A percentile compares a stretch with the other conserved stretches of the same genome.
phyloP scores from a whole-genome alignment of 2,329 filamentous ascomycete species.

The Trichophyton schoenleinii region DNA sequence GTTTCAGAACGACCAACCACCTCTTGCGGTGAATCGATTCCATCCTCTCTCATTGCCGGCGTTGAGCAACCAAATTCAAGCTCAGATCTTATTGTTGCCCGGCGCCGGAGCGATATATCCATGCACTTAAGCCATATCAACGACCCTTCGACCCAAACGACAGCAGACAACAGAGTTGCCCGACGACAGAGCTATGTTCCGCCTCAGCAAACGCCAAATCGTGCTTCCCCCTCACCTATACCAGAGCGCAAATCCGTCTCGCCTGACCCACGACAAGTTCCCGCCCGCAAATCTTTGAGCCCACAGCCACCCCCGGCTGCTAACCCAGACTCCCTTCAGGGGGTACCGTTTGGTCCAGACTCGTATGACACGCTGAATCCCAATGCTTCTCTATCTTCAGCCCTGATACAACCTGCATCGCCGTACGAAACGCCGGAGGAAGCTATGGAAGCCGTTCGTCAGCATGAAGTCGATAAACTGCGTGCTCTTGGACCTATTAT shows the following conservation, averaged over 20 bases:
- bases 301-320: constrained; percentile 35
- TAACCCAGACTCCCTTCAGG: constrained; percentile 30
- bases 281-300: constrained; percentile 48
- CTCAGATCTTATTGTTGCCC: constrained; percentile 5
- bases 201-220: constrained; percentile 17
- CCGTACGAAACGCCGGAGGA: constrained; percentile 29
- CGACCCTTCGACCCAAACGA: constrained; percentile 17
- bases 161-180: constrained; percentile 19
- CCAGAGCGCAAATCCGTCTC: constrained; percentile 20
- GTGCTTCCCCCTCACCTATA: constrained; percentile 20
- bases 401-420: constrained; percentile 22
- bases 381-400: constrained; percentile 23
- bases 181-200: constrained; percentile 18
- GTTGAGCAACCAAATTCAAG: constrained; percentile 25
- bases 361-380: constrained; percentile 50
- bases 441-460: constrained; percentile 27
- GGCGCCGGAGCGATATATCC: neutral
- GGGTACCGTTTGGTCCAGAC: constrained; percentile 48
- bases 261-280: constrained; percentile 29
- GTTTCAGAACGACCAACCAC: constrained; percentile 19
- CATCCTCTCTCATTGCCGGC: constrained; percentile 32
- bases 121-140: neutral
- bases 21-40: constrained; percentile 22
- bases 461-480: constrained; percentile 25
- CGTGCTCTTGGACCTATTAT: constrained; percentile 46